Conservation (phyloP, 371 early-diverging fungal genomes). For the Mycotypha africana region DNA sequence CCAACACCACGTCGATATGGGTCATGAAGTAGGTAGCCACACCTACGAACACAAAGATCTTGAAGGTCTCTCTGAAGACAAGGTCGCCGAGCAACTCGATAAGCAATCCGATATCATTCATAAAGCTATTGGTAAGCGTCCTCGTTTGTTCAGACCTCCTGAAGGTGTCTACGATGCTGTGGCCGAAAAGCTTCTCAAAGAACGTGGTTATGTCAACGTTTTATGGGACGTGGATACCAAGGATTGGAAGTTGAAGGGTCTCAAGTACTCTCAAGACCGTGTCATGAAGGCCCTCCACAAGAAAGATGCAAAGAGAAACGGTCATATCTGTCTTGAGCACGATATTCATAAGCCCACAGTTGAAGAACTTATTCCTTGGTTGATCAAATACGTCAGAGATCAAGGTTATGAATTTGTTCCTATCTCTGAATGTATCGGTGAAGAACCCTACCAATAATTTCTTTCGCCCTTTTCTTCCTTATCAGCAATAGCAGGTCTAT, state of each 20-base stretch:
- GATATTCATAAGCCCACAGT: slow-evolving; percentile 34
- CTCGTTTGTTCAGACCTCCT: slow-evolving; percentile 42
- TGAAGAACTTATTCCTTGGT: slow-evolving; percentile 34
- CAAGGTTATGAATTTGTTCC: slow-evolving; percentile 28
- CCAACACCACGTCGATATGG: slow-evolving; percentile 11
- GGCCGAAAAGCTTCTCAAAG: slow-evolving; percentile 30
- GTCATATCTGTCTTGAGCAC: slow-evolving; percentile 40
- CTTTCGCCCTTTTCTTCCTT: too few relatives aligned
- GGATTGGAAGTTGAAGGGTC: slow-evolving; percentile 35
- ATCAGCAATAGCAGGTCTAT: too few relatives aligned
- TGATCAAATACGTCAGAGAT: slow-evolving; percentile 21
- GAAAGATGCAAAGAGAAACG: slow-evolving; percentile 9
- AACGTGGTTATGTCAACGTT: slow-evolving; percentile 41
- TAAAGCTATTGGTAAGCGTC: slow-evolving; percentile 14
- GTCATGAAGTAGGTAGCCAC: slow-evolving; percentile 22
- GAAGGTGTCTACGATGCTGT: slow-evolving; percentile 33
- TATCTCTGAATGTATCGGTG: slow-evolving; percentile 36
- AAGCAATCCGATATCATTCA: slow-evolving; percentile 17
- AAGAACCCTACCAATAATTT: slow-evolving; percentile 8
- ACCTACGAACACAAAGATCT: slow-evolving; percentile 16
- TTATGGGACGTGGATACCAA: slow-evolving; percentile 55
- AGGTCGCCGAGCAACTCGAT: slow-evolving; percentile 15
- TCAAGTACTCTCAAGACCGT: slow-evolving; percentile 11
- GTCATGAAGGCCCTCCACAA: slow-evolving; percentile 12
- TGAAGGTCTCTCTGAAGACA: slow-evolving; percentile 5